phyloP scores from a whole-genome alignment of 495 filamentous ascomycete species.

The Hapsidospora chrysogenum region DNA sequence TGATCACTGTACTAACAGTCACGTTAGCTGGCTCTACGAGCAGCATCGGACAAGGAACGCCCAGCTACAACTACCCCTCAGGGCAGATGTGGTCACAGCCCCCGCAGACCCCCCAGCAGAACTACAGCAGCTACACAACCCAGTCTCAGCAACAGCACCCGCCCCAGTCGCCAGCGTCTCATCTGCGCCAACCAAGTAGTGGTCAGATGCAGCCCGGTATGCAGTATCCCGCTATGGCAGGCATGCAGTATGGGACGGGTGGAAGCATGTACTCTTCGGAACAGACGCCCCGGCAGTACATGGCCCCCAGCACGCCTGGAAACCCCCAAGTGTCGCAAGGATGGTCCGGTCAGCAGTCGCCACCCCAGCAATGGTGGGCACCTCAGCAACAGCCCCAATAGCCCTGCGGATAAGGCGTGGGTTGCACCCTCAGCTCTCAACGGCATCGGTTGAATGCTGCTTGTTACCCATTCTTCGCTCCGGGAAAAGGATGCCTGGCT shows the following conservation, averaged over 20 bases:
- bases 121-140: slow-evolving; percentile 26
- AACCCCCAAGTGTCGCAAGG: slow-evolving; percentile 23
- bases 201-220: slow-evolving; percentile 44
- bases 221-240: slow-evolving; percentile 43
- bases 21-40: slow-evolving; percentile 14
- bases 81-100: slow-evolving; percentile 36
- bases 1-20: slow-evolving; percentile 23
- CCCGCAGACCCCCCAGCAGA: slow-evolving; percentile 32
- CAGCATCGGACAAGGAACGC: slow-evolving; percentile 19
- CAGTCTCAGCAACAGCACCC: slow-evolving; percentile 41
- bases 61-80: slow-evolving; percentile 33
- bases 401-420: no score
- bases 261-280: slow-evolving; percentile 41
- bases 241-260: slow-evolving; percentile 35
- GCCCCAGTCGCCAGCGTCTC: slow-evolving; percentile 41
- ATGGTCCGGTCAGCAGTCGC: slow-evolving; percentile 23
- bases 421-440: no score
- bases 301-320: slow-evolving; percentile 26
- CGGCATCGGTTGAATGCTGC: no score
- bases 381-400: slow-evolving; percentile 27
- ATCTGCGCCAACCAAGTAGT: slow-evolving; percentile 42
- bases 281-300: slow-evolving; percentile 43
- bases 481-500: no score
- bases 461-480: no score
- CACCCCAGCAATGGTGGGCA: slow-evolving; percentile 24